A percentile compares a stretch with the other conserved stretches of the same genome.
Evolutionary conservation across 148 eudicot species (phyloP).

Genomic region (Dysphania ambrosioides): DNA sequence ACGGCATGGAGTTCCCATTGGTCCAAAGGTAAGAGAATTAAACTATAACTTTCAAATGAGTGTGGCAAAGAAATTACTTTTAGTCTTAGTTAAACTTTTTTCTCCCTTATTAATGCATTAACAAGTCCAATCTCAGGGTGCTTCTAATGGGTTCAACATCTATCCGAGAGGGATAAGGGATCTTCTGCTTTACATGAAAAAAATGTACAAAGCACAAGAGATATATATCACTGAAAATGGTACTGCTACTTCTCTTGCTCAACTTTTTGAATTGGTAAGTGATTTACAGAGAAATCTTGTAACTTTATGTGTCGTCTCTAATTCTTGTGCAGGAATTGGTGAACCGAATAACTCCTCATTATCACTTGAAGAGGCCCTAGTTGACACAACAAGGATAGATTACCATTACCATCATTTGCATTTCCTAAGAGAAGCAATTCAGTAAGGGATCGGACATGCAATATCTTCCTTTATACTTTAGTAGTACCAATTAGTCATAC

Average conservation of each 20-base stretch:
- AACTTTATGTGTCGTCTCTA: neutral
- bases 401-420: conserved; percentile 31
- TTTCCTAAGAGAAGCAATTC: conserved; percentile 30
- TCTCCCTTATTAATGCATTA: neutral
- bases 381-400: conserved; percentile 27
- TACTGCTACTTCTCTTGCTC: conserved; percentile 1
- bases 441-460: conserved; percentile 20
- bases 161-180: conserved; percentile 33
- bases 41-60: neutral
- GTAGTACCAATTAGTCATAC: no score
- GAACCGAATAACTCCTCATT: conserved; percentile 27
- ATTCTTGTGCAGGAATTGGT: conserved; percentile 26
- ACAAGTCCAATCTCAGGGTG: conserved; percentile 19
- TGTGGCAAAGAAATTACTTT: neutral
- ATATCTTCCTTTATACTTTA: neutral
- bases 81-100: neutral
- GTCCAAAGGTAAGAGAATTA: conserved; percentile 26
- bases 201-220: conserved; percentile 20
- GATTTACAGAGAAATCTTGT: neutral
- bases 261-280: neutral
- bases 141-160: conserved; percentile 17
- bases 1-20: conserved; percentile 28
- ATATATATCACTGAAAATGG: conserved; percentile 39
- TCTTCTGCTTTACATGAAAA: conserved; percentile 24
- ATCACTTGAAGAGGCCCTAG: conserved; percentile 26